A percentile compares a stretch with the other conserved stretches of the same genome.
Conservation (phyloP, 2,329 filamentous ascomycete genomes). For the Epichloe elymi region DNA sequence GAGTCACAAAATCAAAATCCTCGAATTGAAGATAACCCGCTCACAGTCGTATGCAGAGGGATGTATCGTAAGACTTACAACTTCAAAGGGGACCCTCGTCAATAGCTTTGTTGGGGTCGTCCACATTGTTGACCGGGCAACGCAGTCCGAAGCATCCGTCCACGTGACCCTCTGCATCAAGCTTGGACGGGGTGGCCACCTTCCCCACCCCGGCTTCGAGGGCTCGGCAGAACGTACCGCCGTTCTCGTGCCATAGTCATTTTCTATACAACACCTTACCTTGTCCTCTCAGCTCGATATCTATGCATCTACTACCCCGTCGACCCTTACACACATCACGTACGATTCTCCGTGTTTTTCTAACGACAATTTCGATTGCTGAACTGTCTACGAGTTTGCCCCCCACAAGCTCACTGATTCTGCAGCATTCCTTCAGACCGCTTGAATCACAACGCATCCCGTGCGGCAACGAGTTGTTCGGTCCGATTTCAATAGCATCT, state of each 20-base stretch:
- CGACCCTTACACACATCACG: conserved; percentile 1
- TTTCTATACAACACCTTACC: conserved; percentile 17
- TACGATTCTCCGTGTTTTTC: neutral
- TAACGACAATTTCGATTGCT: conserved; percentile 7
- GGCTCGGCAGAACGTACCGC: conserved; percentile 17
- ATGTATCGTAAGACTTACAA: neutral
- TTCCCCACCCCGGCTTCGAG: conserved; percentile 6
- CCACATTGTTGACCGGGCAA: conserved; percentile 10
- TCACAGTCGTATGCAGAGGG: neutral
- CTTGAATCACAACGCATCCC: neutral
- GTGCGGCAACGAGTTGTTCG: neutral
- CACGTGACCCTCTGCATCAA: conserved; percentile 15
- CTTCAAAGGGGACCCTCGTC: neutral
- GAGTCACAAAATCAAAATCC: neutral
- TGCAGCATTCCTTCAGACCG: conserved; percentile 10
- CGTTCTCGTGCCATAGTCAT: conserved; percentile 15
- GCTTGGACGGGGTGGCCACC: neutral
- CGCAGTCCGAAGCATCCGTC: neutral
- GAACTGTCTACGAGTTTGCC: conserved; percentile 11
- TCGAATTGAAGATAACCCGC: neutral
- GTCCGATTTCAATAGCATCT: neutral
- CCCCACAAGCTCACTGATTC: conserved; percentile 12
- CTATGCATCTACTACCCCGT: conserved; percentile 10
- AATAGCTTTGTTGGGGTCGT: conserved; percentile 1
- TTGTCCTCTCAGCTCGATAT: conserved; percentile 18